Percentiles rank a stretch among this genome's conserved stretches.
phyloP scores from a whole-genome alignment of 768 basidiomycete genomes.

The Podaxis mareebaensis region DNA sequence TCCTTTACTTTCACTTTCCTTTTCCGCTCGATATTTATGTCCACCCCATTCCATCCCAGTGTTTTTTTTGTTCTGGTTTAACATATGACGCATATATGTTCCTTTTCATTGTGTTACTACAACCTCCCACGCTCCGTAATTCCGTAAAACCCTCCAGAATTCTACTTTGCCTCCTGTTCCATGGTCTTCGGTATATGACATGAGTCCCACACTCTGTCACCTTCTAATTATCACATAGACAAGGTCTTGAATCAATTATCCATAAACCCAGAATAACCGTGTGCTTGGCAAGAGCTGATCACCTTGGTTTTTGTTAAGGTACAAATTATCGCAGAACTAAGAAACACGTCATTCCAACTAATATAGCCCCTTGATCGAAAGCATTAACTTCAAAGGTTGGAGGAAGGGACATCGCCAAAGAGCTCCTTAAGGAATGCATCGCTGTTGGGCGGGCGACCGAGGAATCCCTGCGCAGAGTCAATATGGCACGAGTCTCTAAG shows the following conservation, averaged over 20 bases:
- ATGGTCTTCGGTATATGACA: not conserved
- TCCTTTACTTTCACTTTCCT: not conserved
- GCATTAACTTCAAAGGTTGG: conserved; percentile 30
- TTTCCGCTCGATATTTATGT: not conserved
- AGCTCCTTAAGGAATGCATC: conserved; percentile 74
- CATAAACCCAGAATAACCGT: too few species aligned
- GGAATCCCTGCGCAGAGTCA: conserved; percentile 56
- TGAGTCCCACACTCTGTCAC: not conserved
- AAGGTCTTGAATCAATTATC: not conserved
- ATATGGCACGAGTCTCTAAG: not conserved
- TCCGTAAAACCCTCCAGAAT: not conserved
- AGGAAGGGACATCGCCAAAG: conserved; percentile 45
- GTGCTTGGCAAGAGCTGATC: too few species aligned
- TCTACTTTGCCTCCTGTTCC: not conserved
- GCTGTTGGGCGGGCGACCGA: conserved; percentile 72
- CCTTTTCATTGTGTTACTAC: not conserved
- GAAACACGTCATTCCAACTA: not conserved
- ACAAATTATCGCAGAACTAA: not conserved
- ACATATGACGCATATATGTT: not conserved
- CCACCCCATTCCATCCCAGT: not conserved
- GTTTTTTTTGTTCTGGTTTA: not conserved
- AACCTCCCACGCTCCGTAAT: not conserved
- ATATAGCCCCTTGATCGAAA: conserved; percentile 1
- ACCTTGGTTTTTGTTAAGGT: not conserved
- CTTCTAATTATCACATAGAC: not conserved